Conservation (phyloP, 345 rosid genomes). For the Brassica juncea region DNA sequence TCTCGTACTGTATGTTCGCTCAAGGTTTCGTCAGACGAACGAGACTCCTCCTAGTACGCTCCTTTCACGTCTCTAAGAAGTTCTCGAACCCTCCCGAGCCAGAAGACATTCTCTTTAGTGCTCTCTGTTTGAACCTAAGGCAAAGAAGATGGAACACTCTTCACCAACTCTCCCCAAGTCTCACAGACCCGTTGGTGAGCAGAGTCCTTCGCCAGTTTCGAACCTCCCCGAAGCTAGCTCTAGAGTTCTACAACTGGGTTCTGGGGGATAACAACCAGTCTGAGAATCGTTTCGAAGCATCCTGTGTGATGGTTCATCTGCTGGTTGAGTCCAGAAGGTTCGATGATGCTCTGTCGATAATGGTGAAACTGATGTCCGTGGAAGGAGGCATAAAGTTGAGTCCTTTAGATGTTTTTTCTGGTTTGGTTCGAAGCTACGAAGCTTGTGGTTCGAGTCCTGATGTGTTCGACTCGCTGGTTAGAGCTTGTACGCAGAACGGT, state of each 20-base stretch:
- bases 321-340: constrained; percentile 51
- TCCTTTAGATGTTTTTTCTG: constrained; percentile 53
- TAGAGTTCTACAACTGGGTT: constrained; percentile 62
- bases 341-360: constrained; percentile 50
- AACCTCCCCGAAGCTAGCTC: constrained; percentile 56
- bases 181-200: constrained; percentile 47
- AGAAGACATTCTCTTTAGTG: constrained; percentile 54
- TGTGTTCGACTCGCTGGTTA: constrained; percentile 67
- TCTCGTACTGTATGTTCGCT: constrained; percentile 27
- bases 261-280: constrained; percentile 12
- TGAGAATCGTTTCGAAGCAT: constrained; percentile 44
- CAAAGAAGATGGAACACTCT: constrained; percentile 66
- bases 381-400: constrained; percentile 36
- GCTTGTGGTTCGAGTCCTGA: constrained; percentile 45
- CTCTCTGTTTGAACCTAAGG: constrained; percentile 58
- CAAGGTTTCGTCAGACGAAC: constrained; percentile 39
- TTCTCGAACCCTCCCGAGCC: constrained; percentile 46
- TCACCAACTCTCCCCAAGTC: constrained; percentile 46
- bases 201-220: constrained; percentile 55
- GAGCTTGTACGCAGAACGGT: constrained; percentile 58
- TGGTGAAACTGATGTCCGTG: constrained; percentile 46
- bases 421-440: constrained; percentile 47
- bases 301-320: constrained; percentile 55
- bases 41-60: constrained; percentile 34
- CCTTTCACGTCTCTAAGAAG: constrained; percentile 49